Evolutionary conservation across 495 filamentous ascomycete genomes (phyloP).

Genomic region (Hypoxylon trugodes): DNA sequence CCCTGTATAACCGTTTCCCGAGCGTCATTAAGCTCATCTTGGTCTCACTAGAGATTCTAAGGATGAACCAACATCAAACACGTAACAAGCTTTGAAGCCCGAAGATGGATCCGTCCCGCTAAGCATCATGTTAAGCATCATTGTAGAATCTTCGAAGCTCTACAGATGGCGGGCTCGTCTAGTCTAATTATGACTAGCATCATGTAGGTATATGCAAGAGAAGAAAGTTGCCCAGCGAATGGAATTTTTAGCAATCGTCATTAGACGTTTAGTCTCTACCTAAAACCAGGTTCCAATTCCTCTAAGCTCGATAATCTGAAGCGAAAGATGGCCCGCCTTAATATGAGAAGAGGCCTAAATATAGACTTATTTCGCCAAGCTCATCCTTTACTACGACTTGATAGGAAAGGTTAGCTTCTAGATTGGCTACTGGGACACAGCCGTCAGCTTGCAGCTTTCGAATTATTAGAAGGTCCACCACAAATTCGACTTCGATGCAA

Average conservation of each 20-base stretch:
- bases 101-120: neutral
- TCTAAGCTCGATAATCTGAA: neutral
- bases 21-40: neutral
- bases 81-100: conserved; percentile 1
- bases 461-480: conserved; percentile 16
- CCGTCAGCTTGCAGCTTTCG: conserved; percentile 13
- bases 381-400: neutral
- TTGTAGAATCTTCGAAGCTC: neutral
- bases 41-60: neutral
- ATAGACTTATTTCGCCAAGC: conserved; percentile 16
- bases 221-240: conserved; percentile 1
- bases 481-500: conserved; percentile 6
- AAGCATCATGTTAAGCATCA: neutral
- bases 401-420: conserved; percentile 4
- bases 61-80: neutral
- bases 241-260: neutral
- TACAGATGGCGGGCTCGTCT: neutral
- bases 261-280: conserved; percentile 9
- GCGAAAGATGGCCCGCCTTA: neutral
- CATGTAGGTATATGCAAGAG: neutral
- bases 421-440: neutral
- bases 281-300: conserved; percentile 5
- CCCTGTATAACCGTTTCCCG: neutral
- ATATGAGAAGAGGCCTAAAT: conserved; percentile 3
- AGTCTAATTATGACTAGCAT: neutral